phyloP scores from a whole-genome alignment of 139 green algal genomes.

The Chlamydomonas schloesseri region DNA sequence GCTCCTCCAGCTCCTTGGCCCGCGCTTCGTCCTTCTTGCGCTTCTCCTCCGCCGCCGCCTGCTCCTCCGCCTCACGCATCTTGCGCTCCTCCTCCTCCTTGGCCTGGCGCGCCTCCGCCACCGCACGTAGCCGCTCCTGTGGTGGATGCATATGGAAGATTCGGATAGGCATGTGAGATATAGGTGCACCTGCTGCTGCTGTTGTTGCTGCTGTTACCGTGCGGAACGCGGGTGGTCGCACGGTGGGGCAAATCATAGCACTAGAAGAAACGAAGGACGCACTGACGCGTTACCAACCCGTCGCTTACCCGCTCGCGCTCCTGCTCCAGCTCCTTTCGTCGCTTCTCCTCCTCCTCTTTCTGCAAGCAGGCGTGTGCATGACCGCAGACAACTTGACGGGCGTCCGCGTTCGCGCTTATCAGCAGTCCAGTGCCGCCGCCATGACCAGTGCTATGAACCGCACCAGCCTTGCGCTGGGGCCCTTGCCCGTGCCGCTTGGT shows the following conservation, averaged over 20 bases:
- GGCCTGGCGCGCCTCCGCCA: conserved; percentile 35
- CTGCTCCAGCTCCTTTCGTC: conserved; percentile 35
- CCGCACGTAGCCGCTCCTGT: conserved; percentile 18
- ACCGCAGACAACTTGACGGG: too few relatives aligned
- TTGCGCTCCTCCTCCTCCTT: conserved; percentile 43
- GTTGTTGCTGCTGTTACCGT: too few relatives aligned
- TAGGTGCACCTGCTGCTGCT: too few relatives aligned
- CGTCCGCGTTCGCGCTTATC: background rate
- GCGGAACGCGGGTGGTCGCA: too few relatives aligned
- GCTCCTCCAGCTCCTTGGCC: conserved; percentile 38
- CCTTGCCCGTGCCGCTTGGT: too few relatives aligned
- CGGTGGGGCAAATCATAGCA: too few relatives aligned
- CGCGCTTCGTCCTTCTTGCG: conserved; percentile 31
- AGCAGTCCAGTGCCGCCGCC: too few relatives aligned
- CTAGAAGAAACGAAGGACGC: too few relatives aligned
- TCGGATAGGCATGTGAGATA: too few relatives aligned
- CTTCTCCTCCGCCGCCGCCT: conserved; percentile 28
- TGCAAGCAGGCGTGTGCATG: background rate
- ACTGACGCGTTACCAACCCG: background rate
- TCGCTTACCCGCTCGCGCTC: conserved; percentile 5
- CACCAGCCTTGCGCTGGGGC: too few relatives aligned
- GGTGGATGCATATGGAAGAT: background rate
- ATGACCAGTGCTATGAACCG: too few relatives aligned
- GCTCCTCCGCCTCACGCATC: conserved; percentile 45
- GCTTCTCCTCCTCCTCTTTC: conserved; percentile 49